Percentiles rank a stretch among this genome's conserved stretches.
Conservation (phyloP, 805 yeast genomes). For the Candida nanaspora region DNA sequence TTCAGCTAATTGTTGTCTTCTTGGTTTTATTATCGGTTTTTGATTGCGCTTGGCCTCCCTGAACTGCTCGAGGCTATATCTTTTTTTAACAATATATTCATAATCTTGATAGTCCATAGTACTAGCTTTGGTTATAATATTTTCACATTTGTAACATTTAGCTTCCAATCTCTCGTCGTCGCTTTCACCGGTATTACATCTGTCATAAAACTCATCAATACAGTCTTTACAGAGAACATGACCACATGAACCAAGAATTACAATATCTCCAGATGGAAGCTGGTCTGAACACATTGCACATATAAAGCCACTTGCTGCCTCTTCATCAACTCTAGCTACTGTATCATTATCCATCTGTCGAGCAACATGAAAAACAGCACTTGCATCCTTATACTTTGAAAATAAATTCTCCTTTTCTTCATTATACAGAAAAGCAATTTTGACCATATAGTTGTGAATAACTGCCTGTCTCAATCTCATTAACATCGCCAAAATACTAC, state of each 20-base stretch:
- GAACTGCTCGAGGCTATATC: too few species aligned
- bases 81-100: conserved; percentile 34
- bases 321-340: conserved; percentile 27
- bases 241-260: conserved; percentile 59
- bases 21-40: conserved; percentile 17
- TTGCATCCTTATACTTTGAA: conserved; percentile 26
- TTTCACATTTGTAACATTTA: conserved; percentile 51
- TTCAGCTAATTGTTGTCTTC: conserved; percentile 18
- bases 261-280: conserved; percentile 34
- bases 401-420: conserved; percentile 22
- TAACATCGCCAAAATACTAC: conserved; percentile 61
- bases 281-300: conserved; percentile 67
- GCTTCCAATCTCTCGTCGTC: conserved; percentile 29
- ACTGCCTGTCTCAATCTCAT: conserved; percentile 83
- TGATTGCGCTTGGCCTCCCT: too few species aligned
- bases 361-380: conserved; percentile 20
- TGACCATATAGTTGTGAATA: conserved; percentile 68
- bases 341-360: conserved; percentile 10
- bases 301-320: conserved; percentile 30
- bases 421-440: conserved; percentile 40
- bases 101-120: conserved; percentile 44
- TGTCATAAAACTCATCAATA: conserved; percentile 43
- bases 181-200: conserved; percentile 23
- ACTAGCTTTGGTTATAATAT: conserved; percentile 27
- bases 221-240: conserved; percentile 65